These are phyloP conservation scores for Plectosphaerella cucumerina DNA, from an alignment of 2,329 filamentous ascomycete genomes.

Conservation along the genomic window DNA sequence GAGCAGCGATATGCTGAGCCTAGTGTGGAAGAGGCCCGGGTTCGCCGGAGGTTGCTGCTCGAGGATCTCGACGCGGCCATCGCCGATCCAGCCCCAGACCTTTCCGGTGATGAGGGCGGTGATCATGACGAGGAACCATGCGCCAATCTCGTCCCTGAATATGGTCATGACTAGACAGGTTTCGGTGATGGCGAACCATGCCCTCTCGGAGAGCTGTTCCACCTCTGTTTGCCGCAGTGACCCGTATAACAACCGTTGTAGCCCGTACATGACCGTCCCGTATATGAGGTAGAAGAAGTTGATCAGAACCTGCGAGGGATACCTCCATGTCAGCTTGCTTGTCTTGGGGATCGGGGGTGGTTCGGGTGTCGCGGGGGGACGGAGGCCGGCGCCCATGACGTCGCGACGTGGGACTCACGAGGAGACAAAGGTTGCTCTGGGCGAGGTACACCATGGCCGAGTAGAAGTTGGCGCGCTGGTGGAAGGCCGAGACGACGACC, in stretches of 20 bases:
- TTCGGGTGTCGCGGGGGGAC: neutral
- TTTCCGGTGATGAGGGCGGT: conserved; percentile 87
- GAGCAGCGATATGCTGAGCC: conserved; percentile 73
- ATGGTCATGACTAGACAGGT: conserved; percentile 98
- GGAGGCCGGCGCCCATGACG: neutral
- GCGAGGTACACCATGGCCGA: conserved; percentile 95
- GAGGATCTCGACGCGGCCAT: conserved; percentile 87
- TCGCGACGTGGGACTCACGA: conserved; percentile 51
- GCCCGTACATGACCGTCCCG: conserved; percentile 74
- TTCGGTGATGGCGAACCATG: conserved; percentile 97
- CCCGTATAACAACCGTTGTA: conserved; percentile 89
- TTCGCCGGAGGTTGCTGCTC: conserved; percentile 94
- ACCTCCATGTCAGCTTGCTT: conserved; percentile 1
- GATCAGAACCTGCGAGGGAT: conserved; percentile 66
- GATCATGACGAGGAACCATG: conserved; percentile 96
- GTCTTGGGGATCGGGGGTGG: neutral
- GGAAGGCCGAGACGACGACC: conserved; percentile 85
- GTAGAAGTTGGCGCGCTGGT: conserved; percentile 96
- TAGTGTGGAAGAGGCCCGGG: conserved; percentile 79
- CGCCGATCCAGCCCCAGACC: conserved; percentile 98
- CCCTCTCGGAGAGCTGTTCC: conserved; percentile 95
- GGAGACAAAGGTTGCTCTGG: conserved; percentile 91
- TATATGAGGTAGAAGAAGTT: conserved; percentile 85
- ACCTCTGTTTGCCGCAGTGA: conserved; percentile 88
- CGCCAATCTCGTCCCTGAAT: conserved; percentile 90